Evolutionary conservation across 345 rosid species (phyloP).

Genomic region (Anastatica hierochuntica): DNA sequence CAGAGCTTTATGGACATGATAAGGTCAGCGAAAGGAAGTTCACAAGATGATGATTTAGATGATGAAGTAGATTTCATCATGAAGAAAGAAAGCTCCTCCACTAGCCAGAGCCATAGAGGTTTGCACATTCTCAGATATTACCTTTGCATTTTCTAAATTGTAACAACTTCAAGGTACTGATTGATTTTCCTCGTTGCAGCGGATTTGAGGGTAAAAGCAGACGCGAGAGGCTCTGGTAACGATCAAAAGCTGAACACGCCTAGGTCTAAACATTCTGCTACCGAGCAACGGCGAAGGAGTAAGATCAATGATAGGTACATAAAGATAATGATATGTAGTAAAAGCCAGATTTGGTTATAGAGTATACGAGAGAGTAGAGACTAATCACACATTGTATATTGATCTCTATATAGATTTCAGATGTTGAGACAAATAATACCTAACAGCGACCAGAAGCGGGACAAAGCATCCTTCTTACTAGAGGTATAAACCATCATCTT

Average conservation of each 20-base stretch:
- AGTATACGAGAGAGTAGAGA: neutral
- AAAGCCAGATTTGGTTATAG: neutral
- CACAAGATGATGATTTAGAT: conserved; percentile 54
- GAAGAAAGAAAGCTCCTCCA: conserved; percentile 60
- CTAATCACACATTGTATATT: neutral
- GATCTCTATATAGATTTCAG: conserved; percentile 59
- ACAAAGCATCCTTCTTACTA: conserved; percentile 86
- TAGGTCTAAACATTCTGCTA: conserved; percentile 95
- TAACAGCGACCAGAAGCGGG: conserved; percentile 85
- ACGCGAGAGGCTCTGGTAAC: conserved; percentile 39
- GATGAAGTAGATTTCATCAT: conserved; percentile 66
- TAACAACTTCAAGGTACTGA: conserved; percentile 3
- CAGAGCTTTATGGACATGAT: conserved; percentile 93
- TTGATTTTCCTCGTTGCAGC: conserved; percentile 23
- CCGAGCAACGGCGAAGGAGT: conserved; percentile 96
- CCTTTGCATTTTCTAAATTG: neutral
- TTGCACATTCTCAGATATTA: neutral
- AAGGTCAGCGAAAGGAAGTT: conserved; percentile 55
- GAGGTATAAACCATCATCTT: conserved; percentile 49
- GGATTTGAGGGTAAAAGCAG: conserved; percentile 57
- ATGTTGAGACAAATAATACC: conserved; percentile 81
- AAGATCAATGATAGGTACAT: conserved; percentile 84
- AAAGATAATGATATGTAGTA: neutral
- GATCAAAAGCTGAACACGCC: conserved; percentile 87
- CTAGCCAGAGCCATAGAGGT: conserved; percentile 45